Evolutionary conservation across 208 protist genomes (phyloP).

Genomic region (Leishmania mexicana): DNA sequence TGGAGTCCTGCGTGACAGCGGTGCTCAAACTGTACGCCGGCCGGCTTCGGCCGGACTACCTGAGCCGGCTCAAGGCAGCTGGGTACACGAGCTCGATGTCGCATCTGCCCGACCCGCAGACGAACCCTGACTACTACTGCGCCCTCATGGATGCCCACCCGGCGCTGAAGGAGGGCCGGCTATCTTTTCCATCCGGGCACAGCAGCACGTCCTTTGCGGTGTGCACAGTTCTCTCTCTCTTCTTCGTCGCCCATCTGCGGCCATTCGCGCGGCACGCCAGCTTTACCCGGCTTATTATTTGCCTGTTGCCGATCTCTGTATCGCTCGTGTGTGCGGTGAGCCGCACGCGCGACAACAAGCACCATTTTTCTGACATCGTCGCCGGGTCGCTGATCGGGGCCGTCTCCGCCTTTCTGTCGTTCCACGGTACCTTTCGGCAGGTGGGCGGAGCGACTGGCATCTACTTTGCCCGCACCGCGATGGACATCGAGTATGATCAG

Average conservation of each 20-base stretch:
- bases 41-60: constrained; percentile 91
- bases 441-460: constrained; percentile 35
- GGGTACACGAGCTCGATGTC: constrained; percentile 39
- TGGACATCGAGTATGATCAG: constrained; percentile 45
- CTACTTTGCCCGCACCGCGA: constrained; percentile 38
- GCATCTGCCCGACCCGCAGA: constrained; percentile 33
- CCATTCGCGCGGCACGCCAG: constrained; percentile 68
- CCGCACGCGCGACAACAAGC: constrained; percentile 86
- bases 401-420: constrained; percentile 41
- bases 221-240: constrained; percentile 66
- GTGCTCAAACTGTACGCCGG: constrained; percentile 86
- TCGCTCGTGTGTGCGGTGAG: constrained; percentile 71
- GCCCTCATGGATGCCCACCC: constrained; percentile 39
- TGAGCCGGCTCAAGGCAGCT: constrained; percentile 47
- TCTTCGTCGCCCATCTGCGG: constrained; percentile 66
- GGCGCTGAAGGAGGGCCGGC: constrained; percentile 65
- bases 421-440: constrained; percentile 42
- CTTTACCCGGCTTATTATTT: constrained; percentile 63
- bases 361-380: constrained; percentile 88
- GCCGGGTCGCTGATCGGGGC: constrained; percentile 76
- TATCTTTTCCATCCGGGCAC: constrained; percentile 94
- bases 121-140: constrained; percentile 62
- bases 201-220: constrained; percentile 84
- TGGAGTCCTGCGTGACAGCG: constrained; percentile 45
- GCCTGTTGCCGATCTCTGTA: constrained; percentile 59